Evolutionary conservation across 2,329 filamentous ascomycete species (phyloP), one percentile per base, ranked within the genome.

Genomic region (Ophiostoma pallidulum): DNA sequence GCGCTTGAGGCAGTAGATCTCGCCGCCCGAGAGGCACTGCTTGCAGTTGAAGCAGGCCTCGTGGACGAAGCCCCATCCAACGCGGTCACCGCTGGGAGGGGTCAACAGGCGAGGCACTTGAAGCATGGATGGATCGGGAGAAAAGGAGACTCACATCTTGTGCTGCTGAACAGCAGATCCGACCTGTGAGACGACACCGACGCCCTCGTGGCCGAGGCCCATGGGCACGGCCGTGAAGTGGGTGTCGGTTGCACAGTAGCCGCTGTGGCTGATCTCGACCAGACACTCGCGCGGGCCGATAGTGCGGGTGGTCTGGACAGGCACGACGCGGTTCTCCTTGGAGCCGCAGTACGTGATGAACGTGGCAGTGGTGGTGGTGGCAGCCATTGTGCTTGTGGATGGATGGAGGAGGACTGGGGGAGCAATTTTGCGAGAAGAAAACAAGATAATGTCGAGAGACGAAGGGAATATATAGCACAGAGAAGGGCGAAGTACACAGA

Each of bases 181-280:
- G n/a, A 66, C 53, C 48, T 62, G 58, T 47, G 67, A 62, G 10
- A 75, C 62, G 24, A 69, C 41, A 35, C 73, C 73, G 28, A 70
- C 64, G 41, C 73, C 71, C 56, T 77, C 73, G 53, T 76, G 72
- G 7, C 73, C 73, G 1, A 75, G 62, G 12, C 57, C 66, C 59
- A 66, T 65, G 47, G 66, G 64, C 2, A 38, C 62, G 7, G 54
- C 49, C 54, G 55, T 53, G 47, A 60, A 65, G 52, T 66, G 62
- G 7, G 63, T 55, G 51, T 65, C 63, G 49, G 82, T 85, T 42
- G 77, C 78, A 60, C 82, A 86, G 44, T 85, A 67, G 26, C 82
- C 82, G 2, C 79, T 82, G 49, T 80, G 77, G 14, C 80, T 84
- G 52, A 85, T 68, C 47, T 71, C 73, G 58, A 86, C 60, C 24